Conservation (phyloP, 495 filamentous ascomycete genomes). For the Aspergillus nidulans region DNA sequence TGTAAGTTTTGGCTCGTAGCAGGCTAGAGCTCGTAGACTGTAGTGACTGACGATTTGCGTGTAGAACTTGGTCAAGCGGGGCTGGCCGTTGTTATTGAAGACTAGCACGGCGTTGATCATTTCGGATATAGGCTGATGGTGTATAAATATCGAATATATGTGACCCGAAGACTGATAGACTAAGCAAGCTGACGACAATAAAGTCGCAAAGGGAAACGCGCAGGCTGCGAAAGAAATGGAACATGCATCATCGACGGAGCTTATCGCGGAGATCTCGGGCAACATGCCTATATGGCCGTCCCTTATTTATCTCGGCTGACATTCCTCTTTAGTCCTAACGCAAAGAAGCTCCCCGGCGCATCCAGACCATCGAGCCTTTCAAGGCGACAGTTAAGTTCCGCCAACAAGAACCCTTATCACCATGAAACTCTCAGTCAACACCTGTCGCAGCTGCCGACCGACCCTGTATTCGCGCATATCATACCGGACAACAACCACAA, state of each 20-base stretch:
- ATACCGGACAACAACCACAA: constrained; percentile 7
- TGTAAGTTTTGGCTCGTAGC: background rate
- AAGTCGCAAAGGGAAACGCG: too few species aligned
- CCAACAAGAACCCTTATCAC: background rate
- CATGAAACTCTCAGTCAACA: constrained; percentile 2
- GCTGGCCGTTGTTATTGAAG: constrained; percentile 97
- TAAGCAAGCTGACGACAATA: too few species aligned
- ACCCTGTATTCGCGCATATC: background rate
- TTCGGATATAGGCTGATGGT: constrained; percentile 7
- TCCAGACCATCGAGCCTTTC: background rate
- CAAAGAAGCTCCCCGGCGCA: constrained; percentile 10
- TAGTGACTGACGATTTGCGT: constrained; percentile 79
- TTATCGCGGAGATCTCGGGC: constrained; percentile 15
- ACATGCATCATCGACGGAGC: background rate
- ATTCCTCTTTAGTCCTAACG: constrained; percentile 5
- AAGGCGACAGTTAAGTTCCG: background rate
- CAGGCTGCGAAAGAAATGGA: too few species aligned
- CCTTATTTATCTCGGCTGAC: constrained; percentile 11
- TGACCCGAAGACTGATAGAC: too few species aligned
- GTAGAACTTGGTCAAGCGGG: constrained; percentile 97
- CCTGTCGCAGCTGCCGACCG: background rate
- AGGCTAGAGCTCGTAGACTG: background rate
- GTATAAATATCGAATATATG: too few species aligned
- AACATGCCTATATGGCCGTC: constrained; percentile 1
- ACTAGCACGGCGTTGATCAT: constrained; percentile 99